phyloP scores from a whole-genome alignment of 2,329 filamentous ascomycete genomes.

The Aspergillus phoenicis region DNA sequence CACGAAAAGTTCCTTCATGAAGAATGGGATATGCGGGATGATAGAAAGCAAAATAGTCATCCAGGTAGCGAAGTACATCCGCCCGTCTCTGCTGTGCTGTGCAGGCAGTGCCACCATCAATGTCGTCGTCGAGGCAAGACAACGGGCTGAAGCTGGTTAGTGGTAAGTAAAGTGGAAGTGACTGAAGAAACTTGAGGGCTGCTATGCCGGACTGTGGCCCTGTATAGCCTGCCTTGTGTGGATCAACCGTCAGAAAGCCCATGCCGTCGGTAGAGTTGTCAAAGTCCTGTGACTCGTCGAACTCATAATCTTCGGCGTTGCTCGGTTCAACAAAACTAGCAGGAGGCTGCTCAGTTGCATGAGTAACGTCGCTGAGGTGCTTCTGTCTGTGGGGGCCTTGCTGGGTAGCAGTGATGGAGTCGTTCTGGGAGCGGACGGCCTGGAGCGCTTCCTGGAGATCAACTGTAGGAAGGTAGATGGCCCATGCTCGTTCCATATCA shows the following conservation, averaged over 20 bases:
- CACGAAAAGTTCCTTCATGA: constrained; percentile 24
- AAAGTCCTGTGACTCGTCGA: constrained; percentile 25
- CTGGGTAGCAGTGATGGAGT: not conserved
- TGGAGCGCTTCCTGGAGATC: constrained; percentile 22
- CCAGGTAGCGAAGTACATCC: constrained; percentile 16
- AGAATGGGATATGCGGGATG: constrained; percentile 24
- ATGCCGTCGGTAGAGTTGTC: constrained; percentile 25
- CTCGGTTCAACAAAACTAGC: constrained; percentile 20
- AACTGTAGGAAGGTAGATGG: constrained; percentile 18
- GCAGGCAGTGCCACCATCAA: constrained; percentile 2
- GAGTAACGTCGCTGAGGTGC: constrained; percentile 15
- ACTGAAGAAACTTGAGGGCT: constrained; percentile 23
- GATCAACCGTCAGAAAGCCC: constrained; percentile 23
- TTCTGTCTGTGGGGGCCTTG: constrained; percentile 14
- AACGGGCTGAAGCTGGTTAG: constrained; percentile 20
- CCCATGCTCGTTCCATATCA: constrained; percentile 23
- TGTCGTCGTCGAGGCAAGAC: constrained; percentile 22
- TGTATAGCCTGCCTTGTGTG: constrained; percentile 24
- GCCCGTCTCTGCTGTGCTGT: constrained; percentile 2
- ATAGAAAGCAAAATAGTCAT: constrained; percentile 24
- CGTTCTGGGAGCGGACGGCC: constrained; percentile 11
- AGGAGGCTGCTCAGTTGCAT: constrained; percentile 22
- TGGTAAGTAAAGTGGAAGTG: constrained; percentile 22
- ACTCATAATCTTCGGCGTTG: constrained; percentile 26
- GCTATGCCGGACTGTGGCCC: constrained; percentile 23